Evolutionary conservation across 148 eudicot species (phyloP), one percentile per base, ranked within the genome.

Genomic region (Polygonum aviculare): DNA sequence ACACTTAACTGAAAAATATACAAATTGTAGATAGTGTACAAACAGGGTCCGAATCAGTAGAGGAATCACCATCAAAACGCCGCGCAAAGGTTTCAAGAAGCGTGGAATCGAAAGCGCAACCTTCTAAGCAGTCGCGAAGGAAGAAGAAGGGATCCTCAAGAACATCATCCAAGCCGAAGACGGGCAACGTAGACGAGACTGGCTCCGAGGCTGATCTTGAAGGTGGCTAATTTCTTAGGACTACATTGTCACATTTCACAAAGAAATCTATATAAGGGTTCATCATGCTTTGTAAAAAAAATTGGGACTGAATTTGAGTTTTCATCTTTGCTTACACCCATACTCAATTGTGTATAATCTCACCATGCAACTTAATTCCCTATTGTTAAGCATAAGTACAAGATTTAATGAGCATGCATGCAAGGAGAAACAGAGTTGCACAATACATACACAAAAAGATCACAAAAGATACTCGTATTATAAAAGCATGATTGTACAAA

Each of bases 131-230:
- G 26, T 6, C 72, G 2, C 72, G 72, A 36, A 67, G 12, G 45
- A 67, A 67, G 72, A 67, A 67, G 44, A 67, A 67, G 44, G 45
- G 72, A 8, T 67, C 72, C 7, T 63, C 69, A 63, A 63, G 39
- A 63, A 31, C 69, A 65, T 65, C 71, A 16, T 2, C 41, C 36
- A 67, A 67, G 44, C 36, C 40, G 10, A 67, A 67, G 21, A 67
- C 26, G 11, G 11, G 26, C 11, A 8, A 8, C 9, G 62, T 19
- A n/a, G 62, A 63, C 3, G 40, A 33, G 40, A 63, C 40, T 63
- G 16, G 44, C 41, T 40, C 39, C 36, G 71, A 65, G 21, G 45
- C 21, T 36, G 72, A 67, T 67, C 72, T 67, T 67, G 44, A 36
- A 67, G 72, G 72, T 16, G 72, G 44, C 12, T 67, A 67, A 63